Evolutionary conservation across 176 grass and related monocot genomes (phyloP), one percentile per base, ranked within the genome.

Genomic region (Bothriochloa decipiens): DNA sequence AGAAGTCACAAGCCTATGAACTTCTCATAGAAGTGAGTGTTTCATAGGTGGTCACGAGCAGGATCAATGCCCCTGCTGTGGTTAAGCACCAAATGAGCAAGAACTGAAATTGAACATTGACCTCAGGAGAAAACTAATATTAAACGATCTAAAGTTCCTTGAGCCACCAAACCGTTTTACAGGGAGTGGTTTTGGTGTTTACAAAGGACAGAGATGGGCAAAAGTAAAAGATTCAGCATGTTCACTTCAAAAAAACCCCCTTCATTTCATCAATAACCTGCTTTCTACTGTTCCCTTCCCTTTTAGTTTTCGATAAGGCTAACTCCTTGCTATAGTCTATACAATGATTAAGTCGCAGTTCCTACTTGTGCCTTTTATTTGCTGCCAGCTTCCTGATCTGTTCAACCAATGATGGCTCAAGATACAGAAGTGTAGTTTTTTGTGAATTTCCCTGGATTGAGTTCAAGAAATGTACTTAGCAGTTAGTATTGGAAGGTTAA

Each of bases 341-440:
- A n/a, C 20, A 80, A 15, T 8, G 16, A n/a, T 12, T 68, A 29
- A 15, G 18, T 28, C 33, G 41, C 27, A 37, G 64, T 53, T 35
- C 22, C 33, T 80, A 49, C 49, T 7, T 66, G 62, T 15, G 27
- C 20, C 43, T 68, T 80, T 12, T 3, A 33, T 33, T 53, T 10
- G 7, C 46, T 6, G 65, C 79, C 22, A 81, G 20, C 20, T 27
- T n/a, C 79, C 46, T 81, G 65, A 81, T 81, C 46, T 29, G 7
- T 52, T 69, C 33, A 35, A 81, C 35, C 65, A 81, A 18, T 70
- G 65, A 66, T 35, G 67, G 28, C 22, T 81, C 65, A n/a, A 81
- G 65, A 55, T 53, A 4, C 20, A 81, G 32, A 5, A 55, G 29
- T 4, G 65, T 55, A 23, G 12, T 39, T 70, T 70, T 69, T 10